phyloP scores from a whole-genome alignment of 2,329 filamentous ascomycete genomes.

The Penicillium sp. region DNA sequence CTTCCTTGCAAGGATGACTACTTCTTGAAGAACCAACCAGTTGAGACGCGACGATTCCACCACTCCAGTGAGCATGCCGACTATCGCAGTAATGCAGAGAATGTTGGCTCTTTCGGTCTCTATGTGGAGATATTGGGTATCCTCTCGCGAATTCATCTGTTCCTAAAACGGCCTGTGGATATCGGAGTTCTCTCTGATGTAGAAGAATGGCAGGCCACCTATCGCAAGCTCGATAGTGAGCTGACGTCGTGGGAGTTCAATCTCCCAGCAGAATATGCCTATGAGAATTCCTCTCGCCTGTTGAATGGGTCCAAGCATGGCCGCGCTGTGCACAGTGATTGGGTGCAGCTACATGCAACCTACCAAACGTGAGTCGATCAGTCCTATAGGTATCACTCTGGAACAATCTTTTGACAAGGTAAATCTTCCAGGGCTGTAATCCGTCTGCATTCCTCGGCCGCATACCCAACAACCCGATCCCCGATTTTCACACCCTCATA shows the following conservation, averaged over 20 bases:
- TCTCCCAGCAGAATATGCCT: conserved; percentile 73
- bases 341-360: conserved; percentile 87
- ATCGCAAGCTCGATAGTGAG: conserved; percentile 76
- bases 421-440: conserved; percentile 64
- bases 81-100: conserved; percentile 68
- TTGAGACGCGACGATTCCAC: conserved; percentile 78
- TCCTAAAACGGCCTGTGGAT: conserved; percentile 83
- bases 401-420: conserved; percentile 5
- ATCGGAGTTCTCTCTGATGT: conserved; percentile 81
- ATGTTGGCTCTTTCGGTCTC: conserved; percentile 81
- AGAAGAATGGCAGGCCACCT: conserved; percentile 82
- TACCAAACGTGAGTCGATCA: conserved; percentile 66
- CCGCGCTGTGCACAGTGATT: conserved; percentile 71
- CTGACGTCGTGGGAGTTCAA: conserved; percentile 80
- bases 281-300: conserved; percentile 68
- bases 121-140: conserved; percentile 89
- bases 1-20: conserved; percentile 84
- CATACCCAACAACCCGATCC: conserved; percentile 84
- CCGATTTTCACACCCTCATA: conserved; percentile 87
- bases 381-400: neutral
- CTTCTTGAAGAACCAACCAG: conserved; percentile 76
- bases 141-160: conserved; percentile 80
- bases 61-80: conserved; percentile 55
- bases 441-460: conserved; percentile 83
- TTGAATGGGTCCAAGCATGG: conserved; percentile 63